These are phyloP conservation scores for Tolypocladium tropicale DNA, from an alignment of 2,329 filamentous ascomycete species.

Conservation along the genomic window DNA sequence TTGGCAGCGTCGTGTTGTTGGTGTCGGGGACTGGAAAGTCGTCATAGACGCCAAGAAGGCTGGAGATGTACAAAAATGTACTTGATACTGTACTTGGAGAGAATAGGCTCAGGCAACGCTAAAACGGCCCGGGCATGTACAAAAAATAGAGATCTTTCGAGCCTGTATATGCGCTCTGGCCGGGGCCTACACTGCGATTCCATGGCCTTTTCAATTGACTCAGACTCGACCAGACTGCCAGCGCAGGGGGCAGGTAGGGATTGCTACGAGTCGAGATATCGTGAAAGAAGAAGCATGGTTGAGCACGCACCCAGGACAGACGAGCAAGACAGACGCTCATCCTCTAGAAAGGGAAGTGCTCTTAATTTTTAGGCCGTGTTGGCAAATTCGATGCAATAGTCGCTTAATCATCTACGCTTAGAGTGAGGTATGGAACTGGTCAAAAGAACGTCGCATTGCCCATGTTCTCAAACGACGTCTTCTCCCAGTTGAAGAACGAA, in stretches of 20 bases:
- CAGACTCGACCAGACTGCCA: too few species aligned
- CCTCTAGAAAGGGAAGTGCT: too few species aligned
- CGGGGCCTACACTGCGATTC: too few species aligned
- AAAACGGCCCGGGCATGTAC: background rate
- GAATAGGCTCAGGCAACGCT: too few species aligned
- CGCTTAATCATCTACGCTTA: background rate
- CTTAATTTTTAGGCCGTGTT: too few species aligned
- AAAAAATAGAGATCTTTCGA: background rate
- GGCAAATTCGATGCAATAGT: background rate
- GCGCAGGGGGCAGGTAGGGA: too few species aligned
- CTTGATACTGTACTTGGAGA: background rate
- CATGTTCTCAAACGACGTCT: background rate
- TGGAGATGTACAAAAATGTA: background rate
- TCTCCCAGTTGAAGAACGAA: slow-evolving; percentile 4
- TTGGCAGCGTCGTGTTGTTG: slow-evolving; percentile 77
- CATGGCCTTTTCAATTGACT: too few species aligned
- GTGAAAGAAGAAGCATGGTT: too few species aligned
- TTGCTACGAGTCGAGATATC: too few species aligned
- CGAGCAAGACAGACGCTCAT: too few species aligned
- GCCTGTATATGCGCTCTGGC: background rate
- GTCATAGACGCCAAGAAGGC: background rate
- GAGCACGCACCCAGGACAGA: too few species aligned
- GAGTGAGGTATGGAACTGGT: too few species aligned
- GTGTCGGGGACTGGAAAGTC: slow-evolving; percentile 49
- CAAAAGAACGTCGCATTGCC: background rate